Base-by-base conservation (phyloP, 2,329 filamentous ascomycete genomes). In the Aspergillus melleus region DNA sequence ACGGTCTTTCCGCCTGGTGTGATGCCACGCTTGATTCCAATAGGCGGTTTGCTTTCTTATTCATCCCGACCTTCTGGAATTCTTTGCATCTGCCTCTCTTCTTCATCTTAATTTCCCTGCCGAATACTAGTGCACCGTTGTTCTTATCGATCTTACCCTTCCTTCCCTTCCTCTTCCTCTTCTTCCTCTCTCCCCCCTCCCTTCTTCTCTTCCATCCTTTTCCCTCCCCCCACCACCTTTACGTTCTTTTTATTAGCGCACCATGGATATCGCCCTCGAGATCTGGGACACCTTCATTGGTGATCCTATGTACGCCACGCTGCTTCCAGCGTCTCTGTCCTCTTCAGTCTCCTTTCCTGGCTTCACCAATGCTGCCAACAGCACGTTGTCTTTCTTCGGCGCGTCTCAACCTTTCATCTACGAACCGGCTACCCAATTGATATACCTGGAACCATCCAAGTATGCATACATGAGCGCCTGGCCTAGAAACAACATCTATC, bases 221-320 rank as follows among this genome's bases (percentile, higher is more conserved):
- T 24, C 22, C 49, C 6, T n/a, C 9, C 29, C 47, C 14, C 50
- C 47, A 49, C 22, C 4, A 16, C 14, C 20, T 29, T 29, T 32
- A 29, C 36, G n/a, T 30, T 51, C 36, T 30, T 42, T 22, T n/a
- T 39, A 49, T 53, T 59, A 52, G 53, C 24, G 44, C 58, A 63
- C 74, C 76, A 97, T 98, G 94, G 94, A 98, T 83, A 87, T 97
- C 79, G 87, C 95, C 50, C 89, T 97, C 66, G 93, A 97, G 78
- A 70, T 93, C 61, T 84, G 86, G 77, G 94, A 98, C 79, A 91
- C 88, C 69, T 91, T 89, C 71, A 70, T 93, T 64, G 89, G 90
- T 76, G 94, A 98, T 79, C 86, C 88, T 67, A 68, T 90, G 60
- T 97, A 96, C 74, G 88, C 92, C 53, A 82, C 79, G 39, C 67